Evolutionary conservation across 1,139 yeast species (phyloP), one percentile per base, ranked within the genome.

Genomic region (Candida sp.): DNA sequence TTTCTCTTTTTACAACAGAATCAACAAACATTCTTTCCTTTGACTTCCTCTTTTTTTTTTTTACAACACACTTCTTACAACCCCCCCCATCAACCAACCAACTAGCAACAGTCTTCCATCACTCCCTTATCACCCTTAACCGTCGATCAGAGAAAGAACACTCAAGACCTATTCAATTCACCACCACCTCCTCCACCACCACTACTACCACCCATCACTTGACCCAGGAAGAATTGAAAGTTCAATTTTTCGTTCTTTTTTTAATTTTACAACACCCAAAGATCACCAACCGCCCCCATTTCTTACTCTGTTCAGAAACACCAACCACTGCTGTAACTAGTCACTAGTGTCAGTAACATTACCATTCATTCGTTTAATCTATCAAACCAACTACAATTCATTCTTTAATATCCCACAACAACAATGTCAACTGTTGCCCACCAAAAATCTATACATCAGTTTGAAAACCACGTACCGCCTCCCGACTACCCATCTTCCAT

Each of bases 401-500:
- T 49, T 49, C 52, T 38, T 49, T 49, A 31, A 43, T 17, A 17
- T 35, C 35, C 25, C 25, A 31, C 7, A 30, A 30, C 31, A 28
- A 28, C 31, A 28, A 49, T 49, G 52, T 37, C 52, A 7, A 47
- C 52, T 17, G 48, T 47, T 35, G 49, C 47, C 12, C 46, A 49
- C 25, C 44, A 43, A 3, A 42, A 26, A 33, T 49, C 49, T n/a
- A 35, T 42, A 28, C 45, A 41, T 30, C 48, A 44, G 11, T 47
- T 44, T 44, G 48, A 49, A 11, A 9, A 22, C 8, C 32, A 23
- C 22, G 30, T 30, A 27, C 44, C 44, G n/a, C 46, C 49, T n/a
- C 42, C 47, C n/a, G 52, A 50, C 60, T 46, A 48, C 27, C 61
- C 59, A 28, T 65, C 70, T 49, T 64, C 69, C 51, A 65, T 62